Evolutionary conservation across 495 filamentous ascomycete species (phyloP).

Genomic region (Penicillium pancosmium): DNA sequence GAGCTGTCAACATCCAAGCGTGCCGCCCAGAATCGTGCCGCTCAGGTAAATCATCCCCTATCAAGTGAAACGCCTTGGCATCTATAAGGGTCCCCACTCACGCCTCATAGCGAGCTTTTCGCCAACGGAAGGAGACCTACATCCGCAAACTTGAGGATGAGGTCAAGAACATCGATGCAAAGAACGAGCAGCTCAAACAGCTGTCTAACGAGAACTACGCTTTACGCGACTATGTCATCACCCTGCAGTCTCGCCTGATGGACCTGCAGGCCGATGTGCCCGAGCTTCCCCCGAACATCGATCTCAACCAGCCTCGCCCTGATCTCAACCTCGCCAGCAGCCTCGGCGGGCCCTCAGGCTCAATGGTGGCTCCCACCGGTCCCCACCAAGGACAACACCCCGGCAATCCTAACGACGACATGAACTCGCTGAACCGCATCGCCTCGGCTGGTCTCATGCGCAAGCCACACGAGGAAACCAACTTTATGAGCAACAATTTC

Average conservation of each 20-base stretch:
- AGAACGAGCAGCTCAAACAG: conserved; percentile 71
- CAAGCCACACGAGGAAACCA: conserved; percentile 44
- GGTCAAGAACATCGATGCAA: conserved; percentile 70
- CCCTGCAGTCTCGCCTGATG: conserved; percentile 83
- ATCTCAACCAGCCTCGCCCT: conserved; percentile 46
- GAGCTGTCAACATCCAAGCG: conserved; percentile 94
- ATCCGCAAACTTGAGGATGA: conserved; percentile 96
- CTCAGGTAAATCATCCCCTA: conserved; percentile 70
- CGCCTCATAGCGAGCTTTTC: conserved; percentile 78
- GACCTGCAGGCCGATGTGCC: conserved; percentile 83
- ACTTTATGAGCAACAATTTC: conserved; percentile 38
- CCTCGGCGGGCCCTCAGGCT: conserved; percentile 14
- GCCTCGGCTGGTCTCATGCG: conserved; percentile 51
- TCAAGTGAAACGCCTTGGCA: not conserved
- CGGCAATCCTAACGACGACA: conserved; percentile 40
- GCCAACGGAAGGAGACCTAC: conserved; percentile 95
- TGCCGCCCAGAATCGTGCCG: conserved; percentile 94
- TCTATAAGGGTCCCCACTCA: not conserved
- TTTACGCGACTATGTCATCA: conserved; percentile 88
- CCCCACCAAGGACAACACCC: conserved; percentile 33
- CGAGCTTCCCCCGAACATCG: conserved; percentile 71
- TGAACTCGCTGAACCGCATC: conserved; percentile 51
- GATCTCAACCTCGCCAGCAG: conserved; percentile 31
- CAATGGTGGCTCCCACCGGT: conserved; percentile 12
- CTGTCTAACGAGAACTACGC: conserved; percentile 87